phyloP scores from a whole-genome alignment of 2,329 filamentous ascomycete genomes.

The Lasiodiplodia gonubiensis region DNA sequence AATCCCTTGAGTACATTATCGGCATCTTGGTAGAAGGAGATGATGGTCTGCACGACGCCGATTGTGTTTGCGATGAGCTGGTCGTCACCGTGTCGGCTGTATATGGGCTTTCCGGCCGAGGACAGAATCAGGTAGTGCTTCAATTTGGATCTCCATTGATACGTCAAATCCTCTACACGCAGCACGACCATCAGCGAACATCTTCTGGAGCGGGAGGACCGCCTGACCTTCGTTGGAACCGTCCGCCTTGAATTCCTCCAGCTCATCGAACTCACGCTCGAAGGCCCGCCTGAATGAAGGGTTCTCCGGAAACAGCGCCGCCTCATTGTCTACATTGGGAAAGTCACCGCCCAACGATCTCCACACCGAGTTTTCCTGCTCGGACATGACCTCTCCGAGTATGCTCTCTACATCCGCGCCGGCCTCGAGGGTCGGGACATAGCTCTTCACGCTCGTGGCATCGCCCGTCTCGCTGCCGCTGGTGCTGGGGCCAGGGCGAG shows the following conservation, averaged over 20 bases:
- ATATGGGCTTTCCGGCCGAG: constrained; percentile 95
- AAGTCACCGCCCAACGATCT: constrained; percentile 67
- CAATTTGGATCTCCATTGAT: constrained; percentile 85
- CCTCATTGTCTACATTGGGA: constrained; percentile 53
- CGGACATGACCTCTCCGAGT: constrained; percentile 71
- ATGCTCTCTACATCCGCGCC: constrained; percentile 81
- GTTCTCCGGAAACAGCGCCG: constrained; percentile 56
- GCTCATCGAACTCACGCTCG: constrained; percentile 75
- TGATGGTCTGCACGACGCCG: constrained; percentile 94
- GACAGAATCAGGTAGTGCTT: constrained; percentile 98
- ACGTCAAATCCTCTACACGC: constrained; percentile 58
- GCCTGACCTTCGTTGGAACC: constrained; percentile 65
- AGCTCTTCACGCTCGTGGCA: constrained; percentile 69
- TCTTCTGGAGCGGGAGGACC: constrained; percentile 34
- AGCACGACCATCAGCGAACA: constrained; percentile 38
- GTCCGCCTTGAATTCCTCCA: constrained; percentile 65
- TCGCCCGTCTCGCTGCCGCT: constrained; percentile 66
- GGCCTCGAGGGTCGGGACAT: constrained; percentile 66
- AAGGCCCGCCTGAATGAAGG: constrained; percentile 67
- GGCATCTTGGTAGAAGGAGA: constrained; percentile 89
- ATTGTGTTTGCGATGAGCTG: constrained; percentile 91
- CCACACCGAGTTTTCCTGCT: constrained; percentile 71
- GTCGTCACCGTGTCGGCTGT: constrained; percentile 91
- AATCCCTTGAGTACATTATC: constrained; percentile 81
- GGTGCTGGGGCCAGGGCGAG: constrained; percentile 39